A percentile compares a stretch with the other conserved stretches of the same genome.
These are phyloP conservation scores for Pyrrhoderma noxium DNA, from an alignment of 1,284 basidiomycete species.

Conservation along the genomic window DNA sequence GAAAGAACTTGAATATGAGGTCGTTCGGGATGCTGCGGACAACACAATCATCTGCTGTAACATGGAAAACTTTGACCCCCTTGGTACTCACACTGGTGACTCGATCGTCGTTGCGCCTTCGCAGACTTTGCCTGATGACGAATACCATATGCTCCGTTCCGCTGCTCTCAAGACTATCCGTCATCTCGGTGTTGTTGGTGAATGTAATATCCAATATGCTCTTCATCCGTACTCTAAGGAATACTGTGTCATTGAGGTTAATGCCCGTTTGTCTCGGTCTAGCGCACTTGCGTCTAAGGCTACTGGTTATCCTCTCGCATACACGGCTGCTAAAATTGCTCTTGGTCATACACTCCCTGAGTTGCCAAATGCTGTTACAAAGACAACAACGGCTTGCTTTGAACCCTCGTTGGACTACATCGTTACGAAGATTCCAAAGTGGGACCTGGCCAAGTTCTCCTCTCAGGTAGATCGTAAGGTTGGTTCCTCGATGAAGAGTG, in stretches of 20 bases:
- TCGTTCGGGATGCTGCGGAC: slow-evolving; percentile 96
- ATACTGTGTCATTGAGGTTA: slow-evolving; percentile 98
- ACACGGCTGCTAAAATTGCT: slow-evolving; percentile 99
- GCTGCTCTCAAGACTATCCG: slow-evolving; percentile 97
- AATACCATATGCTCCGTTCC: slow-evolving; percentile 98
- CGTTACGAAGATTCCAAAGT: slow-evolving; percentile 99
- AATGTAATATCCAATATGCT: slow-evolving; percentile 99
- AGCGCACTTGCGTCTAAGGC: slow-evolving; percentile 99
- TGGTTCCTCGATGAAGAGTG: slow-evolving; percentile 98
- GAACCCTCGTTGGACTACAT: slow-evolving; percentile 99
- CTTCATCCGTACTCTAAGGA: slow-evolving; percentile 89
- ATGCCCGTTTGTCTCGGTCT: slow-evolving; percentile 94
- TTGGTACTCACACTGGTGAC: slow-evolving; percentile 99
- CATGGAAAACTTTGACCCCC: slow-evolving; percentile 98
- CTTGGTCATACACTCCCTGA: slow-evolving; percentile 97
- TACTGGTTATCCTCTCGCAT: slow-evolving; percentile 97
- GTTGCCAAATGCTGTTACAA: slow-evolving; percentile 97
- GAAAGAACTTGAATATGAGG: slow-evolving; percentile 99
- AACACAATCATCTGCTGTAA: slow-evolving; percentile 96
- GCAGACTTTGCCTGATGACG: slow-evolving; percentile 94
- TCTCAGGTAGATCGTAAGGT: slow-evolving; percentile 91
- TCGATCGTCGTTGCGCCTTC: slow-evolving; percentile 99
- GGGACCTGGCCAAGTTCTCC: slow-evolving; percentile 98
- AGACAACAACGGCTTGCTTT: slow-evolving; percentile 98
- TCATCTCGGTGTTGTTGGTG: slow-evolving; percentile 96